Evolutionary conservation across 495 filamentous ascomycete genomes (phyloP).

Genomic region (Talaromyces stipitatus): DNA sequence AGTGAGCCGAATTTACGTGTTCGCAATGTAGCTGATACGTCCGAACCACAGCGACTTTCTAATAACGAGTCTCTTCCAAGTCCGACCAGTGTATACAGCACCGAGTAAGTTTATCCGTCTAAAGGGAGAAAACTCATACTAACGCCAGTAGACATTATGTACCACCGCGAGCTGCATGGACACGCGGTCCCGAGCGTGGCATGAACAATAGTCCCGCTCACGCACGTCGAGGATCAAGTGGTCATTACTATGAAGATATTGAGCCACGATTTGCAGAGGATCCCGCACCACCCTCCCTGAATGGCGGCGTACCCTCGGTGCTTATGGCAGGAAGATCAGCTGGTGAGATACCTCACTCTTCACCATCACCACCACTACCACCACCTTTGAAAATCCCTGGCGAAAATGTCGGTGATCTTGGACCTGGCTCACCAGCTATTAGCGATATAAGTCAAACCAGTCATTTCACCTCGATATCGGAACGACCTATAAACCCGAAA

Average conservation of each 20-base stretch:
- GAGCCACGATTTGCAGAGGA: slow-evolving; percentile 74
- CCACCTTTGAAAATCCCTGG: slow-evolving; percentile 1
- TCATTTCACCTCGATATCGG: slow-evolving; percentile 78
- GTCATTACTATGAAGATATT: slow-evolving; percentile 86
- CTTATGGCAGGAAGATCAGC: slow-evolving; percentile 27
- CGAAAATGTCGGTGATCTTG: slow-evolving; percentile 40
- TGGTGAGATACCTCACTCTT: slow-evolving; percentile 3
- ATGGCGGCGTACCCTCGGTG: slow-evolving; percentile 3
- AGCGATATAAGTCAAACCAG: slow-evolving; percentile 66
- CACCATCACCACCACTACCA: background rate
- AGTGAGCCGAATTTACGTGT: slow-evolving; percentile 6
- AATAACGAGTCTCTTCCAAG: slow-evolving; percentile 3
- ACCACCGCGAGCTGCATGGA: slow-evolving; percentile 51
- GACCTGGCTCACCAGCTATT: slow-evolving; percentile 64
- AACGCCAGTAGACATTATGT: slow-evolving; percentile 47
- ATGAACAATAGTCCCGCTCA: background rate
- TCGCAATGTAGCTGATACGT: background rate
- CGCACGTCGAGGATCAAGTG: slow-evolving; percentile 21
- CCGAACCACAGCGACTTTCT: background rate
- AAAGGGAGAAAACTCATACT: slow-evolving; percentile 11
- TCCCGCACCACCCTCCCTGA: background rate
- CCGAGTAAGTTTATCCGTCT: slow-evolving; percentile 1
- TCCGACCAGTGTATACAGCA: slow-evolving; percentile 6
- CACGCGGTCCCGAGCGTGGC: background rate
- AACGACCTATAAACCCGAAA: slow-evolving; percentile 78